These are phyloP conservation scores for Nymphaea colorata DNA, from an alignment of 164 flowering plant genomes.

Conservation along the genomic window DNA sequence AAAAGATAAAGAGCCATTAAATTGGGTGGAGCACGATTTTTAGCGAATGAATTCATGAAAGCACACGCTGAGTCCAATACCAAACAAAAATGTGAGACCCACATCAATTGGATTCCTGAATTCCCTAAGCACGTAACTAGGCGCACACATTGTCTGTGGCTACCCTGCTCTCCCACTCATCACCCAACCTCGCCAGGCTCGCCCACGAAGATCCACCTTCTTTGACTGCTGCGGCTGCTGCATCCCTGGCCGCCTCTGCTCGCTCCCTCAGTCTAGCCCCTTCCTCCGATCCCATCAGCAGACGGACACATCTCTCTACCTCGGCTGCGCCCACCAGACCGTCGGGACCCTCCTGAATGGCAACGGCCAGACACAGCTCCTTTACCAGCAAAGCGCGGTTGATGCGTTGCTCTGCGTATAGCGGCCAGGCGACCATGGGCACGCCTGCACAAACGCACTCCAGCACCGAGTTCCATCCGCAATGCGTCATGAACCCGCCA, in stretches of 20 bases:
- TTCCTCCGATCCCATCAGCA: slow-evolving; percentile 22
- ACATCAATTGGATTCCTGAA: too few relatives aligned
- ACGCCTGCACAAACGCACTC: slow-evolving; percentile 30
- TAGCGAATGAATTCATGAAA: too few relatives aligned
- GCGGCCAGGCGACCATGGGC: slow-evolving; percentile 43
- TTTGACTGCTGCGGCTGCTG: slow-evolving; percentile 11
- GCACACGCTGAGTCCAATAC: too few relatives aligned
- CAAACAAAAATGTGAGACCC: too few relatives aligned
- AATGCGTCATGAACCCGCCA: slow-evolving; percentile 38
- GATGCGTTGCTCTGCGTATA: slow-evolving; percentile 30
- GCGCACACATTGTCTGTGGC: too few relatives aligned
- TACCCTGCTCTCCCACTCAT: slow-evolving; percentile 7
- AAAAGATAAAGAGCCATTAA: too few relatives aligned
- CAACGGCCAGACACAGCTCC: slow-evolving; percentile 21
- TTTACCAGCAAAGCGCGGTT: slow-evolving; percentile 18
- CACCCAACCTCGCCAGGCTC: slow-evolving; percentile 8
- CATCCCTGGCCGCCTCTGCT: slow-evolving; percentile 5
- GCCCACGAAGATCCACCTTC: slow-evolving; percentile 24
- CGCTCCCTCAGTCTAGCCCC: slow-evolving; percentile 15
- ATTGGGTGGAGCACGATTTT: too few relatives aligned
- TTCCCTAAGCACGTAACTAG: too few relatives aligned
- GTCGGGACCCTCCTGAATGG: slow-evolving; percentile 8
- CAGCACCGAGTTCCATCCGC: slow-evolving; percentile 41
- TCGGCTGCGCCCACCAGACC: slow-evolving; percentile 22
- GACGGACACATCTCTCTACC: slow-evolving; percentile 18